Percentiles rank a stretch among this genome's conserved stretches.
These are phyloP conservation scores for Pharnaceum exiguum DNA, from an alignment of 148 eudicot genomes.

Conservation along the genomic window DNA sequence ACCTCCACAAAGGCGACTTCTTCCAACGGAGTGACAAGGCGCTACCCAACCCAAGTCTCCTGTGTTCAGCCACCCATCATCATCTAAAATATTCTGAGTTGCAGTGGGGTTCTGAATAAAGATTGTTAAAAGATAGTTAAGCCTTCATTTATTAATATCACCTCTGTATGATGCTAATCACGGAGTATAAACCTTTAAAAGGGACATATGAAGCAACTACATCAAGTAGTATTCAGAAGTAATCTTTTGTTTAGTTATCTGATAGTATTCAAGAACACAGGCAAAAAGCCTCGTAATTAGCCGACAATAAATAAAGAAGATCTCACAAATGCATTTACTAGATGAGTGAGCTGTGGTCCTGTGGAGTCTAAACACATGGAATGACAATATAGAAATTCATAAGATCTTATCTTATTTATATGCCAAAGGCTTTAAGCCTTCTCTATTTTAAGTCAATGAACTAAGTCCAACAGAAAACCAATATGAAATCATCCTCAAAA, in stretches of 20 bases:
- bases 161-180: not conserved
- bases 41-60: constrained; percentile 98
- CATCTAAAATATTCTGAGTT: constrained; percentile 63
- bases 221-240: too few species aligned
- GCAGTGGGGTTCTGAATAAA: constrained; percentile 59
- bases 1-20: constrained; percentile 84
- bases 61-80: constrained; percentile 79
- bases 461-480: too few species aligned
- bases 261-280: not conserved
- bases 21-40: constrained; percentile 73
- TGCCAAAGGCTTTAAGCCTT: too few species aligned
- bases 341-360: too few species aligned
- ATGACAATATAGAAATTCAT: too few species aligned
- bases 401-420: too few species aligned
- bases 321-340: too few species aligned
- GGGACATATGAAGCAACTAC: not conserved
- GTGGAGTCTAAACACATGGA: too few species aligned
- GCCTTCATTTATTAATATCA: not conserved
- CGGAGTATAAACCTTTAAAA: not conserved
- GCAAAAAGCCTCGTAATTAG: not conserved
- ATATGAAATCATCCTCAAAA: too few species aligned
- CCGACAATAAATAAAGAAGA: not conserved
- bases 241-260: too few species aligned
- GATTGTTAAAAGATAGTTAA: not conserved
- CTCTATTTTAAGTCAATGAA: too few species aligned